A percentile compares a stretch with the other conserved stretches of the same genome.
phyloP scores from a whole-genome alignment of 2,329 filamentous ascomycete species.

The Colletotrichum sp. region DNA sequence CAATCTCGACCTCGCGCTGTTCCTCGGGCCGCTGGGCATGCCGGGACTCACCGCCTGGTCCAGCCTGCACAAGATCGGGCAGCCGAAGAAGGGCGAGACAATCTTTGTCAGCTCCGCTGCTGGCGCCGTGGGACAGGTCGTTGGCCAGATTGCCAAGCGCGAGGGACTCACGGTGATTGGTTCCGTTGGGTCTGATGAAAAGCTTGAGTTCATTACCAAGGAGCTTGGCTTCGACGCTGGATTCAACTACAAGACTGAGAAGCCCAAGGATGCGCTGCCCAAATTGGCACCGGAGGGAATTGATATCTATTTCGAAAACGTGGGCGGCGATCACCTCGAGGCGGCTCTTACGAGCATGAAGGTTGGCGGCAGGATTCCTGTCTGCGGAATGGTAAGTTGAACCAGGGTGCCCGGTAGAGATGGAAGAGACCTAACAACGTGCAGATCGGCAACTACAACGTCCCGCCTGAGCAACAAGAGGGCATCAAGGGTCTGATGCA shows the following conservation, averaged over 20 bases:
- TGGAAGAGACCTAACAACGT: neutral
- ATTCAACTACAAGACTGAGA: slow-evolving; percentile 91
- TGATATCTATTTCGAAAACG: slow-evolving; percentile 69
- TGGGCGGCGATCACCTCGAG: slow-evolving; percentile 57
- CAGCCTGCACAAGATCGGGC: slow-evolving; percentile 68
- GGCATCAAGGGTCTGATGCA: slow-evolving; percentile 70
- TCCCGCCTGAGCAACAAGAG: slow-evolving; percentile 55
- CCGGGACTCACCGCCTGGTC: slow-evolving; percentile 74
- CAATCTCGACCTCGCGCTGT: slow-evolving; percentile 69
- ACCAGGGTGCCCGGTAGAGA: too few relatives aligned
- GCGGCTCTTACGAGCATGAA: slow-evolving; percentile 57
- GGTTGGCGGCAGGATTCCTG: slow-evolving; percentile 66
- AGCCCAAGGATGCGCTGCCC: slow-evolving; percentile 68
- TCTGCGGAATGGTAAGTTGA: slow-evolving; percentile 66
- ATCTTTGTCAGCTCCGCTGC: slow-evolving; percentile 83
- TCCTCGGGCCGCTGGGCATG: slow-evolving; percentile 71
- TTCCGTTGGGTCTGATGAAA: slow-evolving; percentile 81
- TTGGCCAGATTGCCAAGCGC: slow-evolving; percentile 85
- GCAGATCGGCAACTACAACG: slow-evolving; percentile 77
- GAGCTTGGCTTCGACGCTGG: slow-evolving; percentile 62
- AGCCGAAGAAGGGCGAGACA: slow-evolving; percentile 71
- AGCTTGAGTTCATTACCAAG: slow-evolving; percentile 69
- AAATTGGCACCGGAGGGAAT: slow-evolving; percentile 79
- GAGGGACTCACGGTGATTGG: slow-evolving; percentile 82
- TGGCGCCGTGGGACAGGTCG: slow-evolving; percentile 82